Percentiles rank a stretch among this genome's conserved stretches.
Conservation (phyloP, 1,284 basidiomycete genomes). For the Austroboletus novae-zelandiae region DNA sequence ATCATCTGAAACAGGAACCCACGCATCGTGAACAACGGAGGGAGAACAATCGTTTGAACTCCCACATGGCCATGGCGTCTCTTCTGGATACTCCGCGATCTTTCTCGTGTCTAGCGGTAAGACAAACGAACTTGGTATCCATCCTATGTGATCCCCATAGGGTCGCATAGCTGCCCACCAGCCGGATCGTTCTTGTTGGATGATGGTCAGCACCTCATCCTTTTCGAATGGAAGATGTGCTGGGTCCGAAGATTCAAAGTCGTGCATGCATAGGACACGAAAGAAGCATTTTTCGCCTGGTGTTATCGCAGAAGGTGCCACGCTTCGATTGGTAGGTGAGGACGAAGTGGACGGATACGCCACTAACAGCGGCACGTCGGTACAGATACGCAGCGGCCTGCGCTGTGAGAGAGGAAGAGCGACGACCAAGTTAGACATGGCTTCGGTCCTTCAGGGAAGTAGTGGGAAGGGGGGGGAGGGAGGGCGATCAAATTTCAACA, state of each 20-base stretch:
- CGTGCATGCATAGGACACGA: conserved; percentile 62
- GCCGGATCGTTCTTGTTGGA: conserved; percentile 67
- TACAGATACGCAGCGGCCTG: conserved; percentile 48
- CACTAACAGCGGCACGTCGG: conserved; percentile 43
- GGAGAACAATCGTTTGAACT: conserved; percentile 3
- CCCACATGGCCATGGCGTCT: conserved; percentile 2
- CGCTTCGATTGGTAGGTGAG: conserved; percentile 29
- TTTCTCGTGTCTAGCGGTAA: conserved; percentile 31
- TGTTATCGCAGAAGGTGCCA: conserved; percentile 28
- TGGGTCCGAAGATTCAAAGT: conserved; percentile 60
- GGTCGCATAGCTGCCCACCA: conserved; percentile 77
- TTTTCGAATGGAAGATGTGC: conserved; percentile 61
- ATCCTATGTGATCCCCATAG: conserved; percentile 54
- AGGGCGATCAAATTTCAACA: not conserved
- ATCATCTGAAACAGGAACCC: conserved; percentile 22
- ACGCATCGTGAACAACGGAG: conserved; percentile 16
- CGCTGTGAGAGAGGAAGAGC: conserved; percentile 17
- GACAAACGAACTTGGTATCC: conserved; percentile 68
- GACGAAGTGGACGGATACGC: conserved; percentile 30
- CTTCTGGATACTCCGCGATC: conserved; percentile 7
- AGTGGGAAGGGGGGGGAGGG: not conserved
- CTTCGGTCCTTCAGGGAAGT: not conserved
- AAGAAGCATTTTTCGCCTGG: conserved; percentile 23
- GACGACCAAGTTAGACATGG: conserved; percentile 6
- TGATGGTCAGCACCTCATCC: conserved; percentile 64